Conservation (phyloP, 83 land plant genomes). For the Thuja plicata region DNA sequence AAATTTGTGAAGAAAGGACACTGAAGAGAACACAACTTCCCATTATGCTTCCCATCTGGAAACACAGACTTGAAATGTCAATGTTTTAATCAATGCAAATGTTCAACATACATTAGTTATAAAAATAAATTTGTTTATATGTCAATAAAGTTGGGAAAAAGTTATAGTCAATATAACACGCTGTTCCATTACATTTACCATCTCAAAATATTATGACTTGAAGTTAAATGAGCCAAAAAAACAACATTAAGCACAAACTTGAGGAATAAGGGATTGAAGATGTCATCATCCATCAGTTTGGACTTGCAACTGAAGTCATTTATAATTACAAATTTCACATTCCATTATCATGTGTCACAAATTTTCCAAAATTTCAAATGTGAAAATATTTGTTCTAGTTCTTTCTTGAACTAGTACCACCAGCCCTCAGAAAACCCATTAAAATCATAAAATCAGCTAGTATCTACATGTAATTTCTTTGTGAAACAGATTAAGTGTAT, state of each 20-base stretch:
- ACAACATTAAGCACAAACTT: background rate
- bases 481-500: too few relatives aligned
- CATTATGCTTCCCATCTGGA: background rate
- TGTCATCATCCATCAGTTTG: background rate
- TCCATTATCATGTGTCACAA: background rate
- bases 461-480: too few relatives aligned
- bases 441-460: background rate
- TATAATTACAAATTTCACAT: too few relatives aligned
- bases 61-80: background rate
- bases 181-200: background rate
- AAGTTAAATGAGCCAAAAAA: background rate
- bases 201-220: background rate
- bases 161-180: background rate
- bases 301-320: background rate
- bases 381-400: background rate
- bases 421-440: background rate
- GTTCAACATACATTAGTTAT: background rate
- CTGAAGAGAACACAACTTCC: background rate
- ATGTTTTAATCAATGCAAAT: background rate
- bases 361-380: too few relatives aligned
- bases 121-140: background rate
- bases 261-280: background rate
- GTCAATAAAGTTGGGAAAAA: background rate
- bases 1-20: background rate
- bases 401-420: background rate